phyloP scores from a whole-genome alignment of 2,329 filamentous ascomycete species.

The Aureobasidium sp. region DNA sequence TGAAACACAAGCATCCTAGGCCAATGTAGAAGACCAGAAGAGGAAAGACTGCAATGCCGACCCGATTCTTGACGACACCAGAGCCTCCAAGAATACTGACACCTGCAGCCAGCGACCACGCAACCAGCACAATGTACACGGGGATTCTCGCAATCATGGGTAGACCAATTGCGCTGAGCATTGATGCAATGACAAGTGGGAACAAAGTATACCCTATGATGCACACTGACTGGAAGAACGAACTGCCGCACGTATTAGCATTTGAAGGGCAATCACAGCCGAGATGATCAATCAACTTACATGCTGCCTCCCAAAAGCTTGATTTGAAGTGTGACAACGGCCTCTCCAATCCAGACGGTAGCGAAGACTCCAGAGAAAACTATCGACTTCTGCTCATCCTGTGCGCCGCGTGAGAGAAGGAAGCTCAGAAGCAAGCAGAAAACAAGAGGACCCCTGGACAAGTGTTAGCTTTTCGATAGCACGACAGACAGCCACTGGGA shows the following conservation, averaged over 20 bases:
- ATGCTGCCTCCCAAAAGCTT: constrained; percentile 94
- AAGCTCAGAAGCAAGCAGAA: constrained; percentile 87
- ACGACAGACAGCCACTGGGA: neutral
- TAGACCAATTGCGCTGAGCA: constrained; percentile 76
- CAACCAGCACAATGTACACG: constrained; percentile 78
- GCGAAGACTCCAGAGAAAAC: constrained; percentile 97
- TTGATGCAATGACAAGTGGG: constrained; percentile 83
- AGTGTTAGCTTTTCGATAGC: constrained; percentile 16
- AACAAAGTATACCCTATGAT: constrained; percentile 99
- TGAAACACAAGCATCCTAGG: constrained; percentile 91
- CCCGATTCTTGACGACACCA: constrained; percentile 88
- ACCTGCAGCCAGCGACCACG: constrained; percentile 89
- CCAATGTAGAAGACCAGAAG: constrained; percentile 92
- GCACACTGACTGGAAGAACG: constrained; percentile 94
- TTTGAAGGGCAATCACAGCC: neutral
- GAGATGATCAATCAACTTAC: constrained; percentile 47
- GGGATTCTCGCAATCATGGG: constrained; percentile 78
- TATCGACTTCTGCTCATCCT: constrained; percentile 69
- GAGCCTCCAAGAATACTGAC: constrained; percentile 94
- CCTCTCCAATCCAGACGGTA: constrained; percentile 93
- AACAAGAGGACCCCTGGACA: constrained; percentile 71
- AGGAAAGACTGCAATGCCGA: constrained; percentile 89
- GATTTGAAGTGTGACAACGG: constrained; percentile 95
- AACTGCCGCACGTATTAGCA: constrained; percentile 47
- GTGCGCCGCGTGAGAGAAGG: constrained; percentile 75